Conservation (phyloP, 192 early-diverging fungal genomes). For the Entophlyctis luteolus region DNA sequence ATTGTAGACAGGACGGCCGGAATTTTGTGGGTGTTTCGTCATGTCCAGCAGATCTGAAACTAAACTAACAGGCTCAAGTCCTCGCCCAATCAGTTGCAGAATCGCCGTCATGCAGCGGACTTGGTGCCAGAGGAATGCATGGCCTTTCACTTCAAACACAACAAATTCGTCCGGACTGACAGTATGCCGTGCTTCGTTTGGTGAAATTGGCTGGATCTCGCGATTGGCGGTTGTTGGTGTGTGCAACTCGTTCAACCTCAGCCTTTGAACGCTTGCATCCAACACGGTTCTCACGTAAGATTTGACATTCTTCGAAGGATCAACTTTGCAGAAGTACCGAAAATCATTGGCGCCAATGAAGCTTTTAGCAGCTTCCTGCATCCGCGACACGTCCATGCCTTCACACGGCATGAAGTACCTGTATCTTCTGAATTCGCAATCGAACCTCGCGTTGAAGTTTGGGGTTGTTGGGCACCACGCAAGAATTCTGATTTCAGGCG, state of each 20-base stretch:
- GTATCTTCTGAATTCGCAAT: constrained; percentile 79
- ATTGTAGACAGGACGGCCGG: constrained; percentile 80
- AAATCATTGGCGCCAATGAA: constrained; percentile 87
- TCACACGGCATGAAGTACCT: constrained; percentile 82
- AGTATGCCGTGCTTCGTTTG: neutral
- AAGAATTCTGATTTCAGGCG: constrained; percentile 81
- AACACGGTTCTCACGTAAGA: constrained; percentile 75
- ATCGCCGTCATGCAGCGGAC: constrained; percentile 95
- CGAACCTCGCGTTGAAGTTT: constrained; percentile 82
- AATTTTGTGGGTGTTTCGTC: constrained; percentile 31
- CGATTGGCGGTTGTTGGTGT: constrained; percentile 3
- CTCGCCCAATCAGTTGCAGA: constrained; percentile 79
- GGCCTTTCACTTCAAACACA: constrained; percentile 73
- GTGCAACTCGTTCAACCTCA: neutral
- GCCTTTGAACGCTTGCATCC: constrained; percentile 56
- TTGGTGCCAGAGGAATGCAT: constrained; percentile 96
- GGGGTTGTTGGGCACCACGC: constrained; percentile 80
- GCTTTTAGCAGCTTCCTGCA: constrained; percentile 67
- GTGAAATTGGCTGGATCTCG: neutral
- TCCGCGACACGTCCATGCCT: constrained; percentile 66
- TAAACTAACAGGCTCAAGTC: constrained; percentile 69
- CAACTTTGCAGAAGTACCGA: constrained; percentile 93
- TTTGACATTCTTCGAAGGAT: constrained; percentile 75
- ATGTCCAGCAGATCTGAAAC: constrained; percentile 69
- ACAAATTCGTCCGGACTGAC: constrained; percentile 47